Evolutionary conservation across 495 filamentous ascomycete genomes (phyloP), one percentile per base, ranked within the genome.

Genomic region (Aspergillus affinis): DNA sequence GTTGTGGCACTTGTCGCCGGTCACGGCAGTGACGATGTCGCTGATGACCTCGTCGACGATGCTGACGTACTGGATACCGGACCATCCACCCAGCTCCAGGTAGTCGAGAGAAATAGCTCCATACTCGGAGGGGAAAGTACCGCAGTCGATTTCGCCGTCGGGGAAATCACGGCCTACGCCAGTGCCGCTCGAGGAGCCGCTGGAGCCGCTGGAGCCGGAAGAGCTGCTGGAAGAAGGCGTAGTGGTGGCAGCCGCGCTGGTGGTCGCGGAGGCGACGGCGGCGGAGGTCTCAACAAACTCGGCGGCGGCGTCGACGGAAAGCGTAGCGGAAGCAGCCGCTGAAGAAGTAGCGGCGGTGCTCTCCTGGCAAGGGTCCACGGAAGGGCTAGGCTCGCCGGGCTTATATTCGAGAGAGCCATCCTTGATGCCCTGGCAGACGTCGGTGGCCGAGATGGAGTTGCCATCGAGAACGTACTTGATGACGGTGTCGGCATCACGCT

Each of bases 101-200:
- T 89, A 96, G 48, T 80, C 65, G 21, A 95, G 75, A 55, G 83
- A 46, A 20, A 97, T 66, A 1, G 95, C 88, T 67, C 94, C 94
- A 67, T 96, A 98, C 0, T 85, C 79, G 12, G 86, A 86, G 23
- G 95, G 95, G 79, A 98, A 94, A 0, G 76, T 67, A 52, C 69
- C 66, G 74, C 94, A 98, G 61, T 81, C 75, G 32, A 93, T 57
- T 63, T 87, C 76, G 53, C 90, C 91, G 75, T 88, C 85, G 12
- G 90, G 91, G 82, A 98, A 98, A 5, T 86, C 78, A 7, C 75
- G 70, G 66, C 88, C 81, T 46, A 93, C 58, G 27, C 87, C 88
- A 0, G 69, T 80, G 57, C 79, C 67, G 55, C 62, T 61, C 9
- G 69, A 59, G 55, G 64, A 61, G 65, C 63, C 59, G 29, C 52